phyloP scores from a whole-genome alignment of 164 flowering plant genomes.

The Echeveria elegans region DNA sequence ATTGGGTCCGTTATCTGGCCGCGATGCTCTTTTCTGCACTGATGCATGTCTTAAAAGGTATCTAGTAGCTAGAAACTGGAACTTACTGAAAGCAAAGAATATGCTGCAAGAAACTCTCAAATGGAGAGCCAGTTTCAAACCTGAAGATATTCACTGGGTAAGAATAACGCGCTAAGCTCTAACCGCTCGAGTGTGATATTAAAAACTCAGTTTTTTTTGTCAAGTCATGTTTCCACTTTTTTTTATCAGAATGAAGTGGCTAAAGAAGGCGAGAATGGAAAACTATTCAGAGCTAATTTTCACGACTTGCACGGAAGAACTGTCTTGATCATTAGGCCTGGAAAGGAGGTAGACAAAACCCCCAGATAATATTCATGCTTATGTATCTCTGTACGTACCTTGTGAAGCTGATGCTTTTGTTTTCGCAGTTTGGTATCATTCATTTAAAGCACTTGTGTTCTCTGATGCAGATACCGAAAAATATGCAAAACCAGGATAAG shows the following conservation, averaged over 20 bases:
- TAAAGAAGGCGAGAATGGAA: neutral
- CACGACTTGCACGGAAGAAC: neutral
- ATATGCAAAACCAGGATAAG: slow-evolving; percentile 56
- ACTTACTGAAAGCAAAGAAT: neutral
- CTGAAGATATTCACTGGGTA: too few species aligned
- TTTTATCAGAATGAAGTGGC: neutral
- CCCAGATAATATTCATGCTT: too few species aligned
- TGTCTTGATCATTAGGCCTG: neutral
- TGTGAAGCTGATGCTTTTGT: too few species aligned
- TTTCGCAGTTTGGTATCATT: too few species aligned
- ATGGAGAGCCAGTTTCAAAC: too few species aligned
- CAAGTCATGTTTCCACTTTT: too few species aligned
- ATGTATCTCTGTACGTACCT: too few species aligned
- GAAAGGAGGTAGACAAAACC: neutral
- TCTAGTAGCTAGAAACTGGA: neutral
- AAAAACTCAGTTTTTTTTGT: too few species aligned
- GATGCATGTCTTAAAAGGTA: neutral
- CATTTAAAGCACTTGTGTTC: too few species aligned
- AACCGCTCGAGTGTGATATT: too few species aligned
- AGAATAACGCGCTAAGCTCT: too few species aligned
- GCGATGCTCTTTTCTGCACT: neutral
- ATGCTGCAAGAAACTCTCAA: too few species aligned
- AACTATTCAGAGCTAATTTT: neutral
- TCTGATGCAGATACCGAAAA: slow-evolving; percentile 59
- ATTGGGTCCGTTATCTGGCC: neutral